These are phyloP conservation scores for Lotus japonicus DNA, from an alignment of 306 rosid genomes.

Conservation along the genomic window DNA sequence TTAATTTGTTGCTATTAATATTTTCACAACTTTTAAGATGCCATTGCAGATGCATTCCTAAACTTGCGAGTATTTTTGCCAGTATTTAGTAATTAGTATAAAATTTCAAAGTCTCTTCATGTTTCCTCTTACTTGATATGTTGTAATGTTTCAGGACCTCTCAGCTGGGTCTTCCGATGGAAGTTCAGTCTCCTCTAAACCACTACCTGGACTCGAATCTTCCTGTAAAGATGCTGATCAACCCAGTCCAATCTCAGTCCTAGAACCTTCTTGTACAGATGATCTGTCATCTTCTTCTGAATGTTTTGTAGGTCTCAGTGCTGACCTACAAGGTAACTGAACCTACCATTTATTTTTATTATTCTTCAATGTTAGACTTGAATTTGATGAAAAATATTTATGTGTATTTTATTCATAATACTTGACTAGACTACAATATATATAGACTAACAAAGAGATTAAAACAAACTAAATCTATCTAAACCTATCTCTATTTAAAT, in stretches of 20 bases:
- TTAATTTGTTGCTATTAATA: not conserved
- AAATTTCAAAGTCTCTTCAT: not conserved
- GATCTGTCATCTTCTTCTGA: conserved; percentile 81
- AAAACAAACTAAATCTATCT: too few species aligned
- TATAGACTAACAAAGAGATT: too few species aligned
- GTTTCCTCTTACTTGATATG: conserved; percentile 23
- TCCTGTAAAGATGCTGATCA: conserved; percentile 82
- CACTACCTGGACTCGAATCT: conserved; percentile 46
- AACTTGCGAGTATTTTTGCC: not conserved
- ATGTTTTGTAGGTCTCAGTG: conserved; percentile 85
- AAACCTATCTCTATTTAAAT: too few species aligned
- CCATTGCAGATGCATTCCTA: not conserved
- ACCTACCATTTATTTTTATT: conserved; percentile 11
- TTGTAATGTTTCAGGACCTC: conserved; percentile 49
- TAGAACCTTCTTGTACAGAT: conserved; percentile 75
- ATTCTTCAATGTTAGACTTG: not conserved
- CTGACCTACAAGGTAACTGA: conserved; percentile 78
- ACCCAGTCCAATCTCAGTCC: conserved; percentile 95
- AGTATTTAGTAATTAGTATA: not conserved
- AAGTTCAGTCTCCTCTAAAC: conserved; percentile 33
- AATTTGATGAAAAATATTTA: too few species aligned
- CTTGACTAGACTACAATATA: too few species aligned
- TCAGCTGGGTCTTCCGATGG: conserved; percentile 33
- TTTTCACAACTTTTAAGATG: not conserved
- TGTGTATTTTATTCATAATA: too few species aligned